These are phyloP conservation scores for Metroxylon sagu DNA, from an alignment of 176 grass and related monocot species.

Conservation along the genomic window DNA sequence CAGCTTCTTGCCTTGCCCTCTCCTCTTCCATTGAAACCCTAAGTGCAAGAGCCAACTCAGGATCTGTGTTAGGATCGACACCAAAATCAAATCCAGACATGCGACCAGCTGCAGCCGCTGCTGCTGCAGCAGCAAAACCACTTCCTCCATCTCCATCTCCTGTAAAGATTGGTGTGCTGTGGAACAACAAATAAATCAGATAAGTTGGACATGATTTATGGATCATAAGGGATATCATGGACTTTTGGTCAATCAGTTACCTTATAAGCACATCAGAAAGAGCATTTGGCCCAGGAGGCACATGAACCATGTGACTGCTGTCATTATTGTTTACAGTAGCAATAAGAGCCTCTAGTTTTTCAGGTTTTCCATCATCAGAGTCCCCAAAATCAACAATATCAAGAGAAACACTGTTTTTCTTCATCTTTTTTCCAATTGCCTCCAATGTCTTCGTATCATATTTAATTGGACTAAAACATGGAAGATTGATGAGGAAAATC, in stretches of 20 bases:
- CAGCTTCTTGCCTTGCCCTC: constrained; percentile 83
- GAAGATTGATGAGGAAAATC: too few species aligned
- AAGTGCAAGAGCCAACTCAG: constrained; percentile 82
- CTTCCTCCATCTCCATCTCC: constrained; percentile 88
- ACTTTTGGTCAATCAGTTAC: constrained; percentile 19
- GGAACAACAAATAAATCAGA: constrained; percentile 17
- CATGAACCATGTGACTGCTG: constrained; percentile 90
- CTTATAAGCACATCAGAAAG: constrained; percentile 96
- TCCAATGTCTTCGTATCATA: constrained; percentile 80
- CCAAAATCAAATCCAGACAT: constrained; percentile 89
- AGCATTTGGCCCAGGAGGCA: constrained; percentile 51
- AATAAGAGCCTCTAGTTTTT: constrained; percentile 76
- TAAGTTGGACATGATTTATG: too few species aligned
- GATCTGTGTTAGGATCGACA: constrained; percentile 95
- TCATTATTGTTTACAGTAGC: constrained; percentile 76
- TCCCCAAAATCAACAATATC: constrained; percentile 99
- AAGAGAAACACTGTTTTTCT: constrained; percentile 95
- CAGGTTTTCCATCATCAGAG: constrained; percentile 74
- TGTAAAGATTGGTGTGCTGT: constrained; percentile 91
- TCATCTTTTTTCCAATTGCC: constrained; percentile 83
- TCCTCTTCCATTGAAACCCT: constrained; percentile 99
- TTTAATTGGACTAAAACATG: constrained; percentile 54
- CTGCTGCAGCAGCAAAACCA: constrained; percentile 89
- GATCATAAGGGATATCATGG: not conserved
- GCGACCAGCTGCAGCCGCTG: constrained; percentile 61